These are phyloP conservation scores for Cucurbita moschata DNA, from an alignment of 306 rosid species.

Conservation along the genomic window DNA sequence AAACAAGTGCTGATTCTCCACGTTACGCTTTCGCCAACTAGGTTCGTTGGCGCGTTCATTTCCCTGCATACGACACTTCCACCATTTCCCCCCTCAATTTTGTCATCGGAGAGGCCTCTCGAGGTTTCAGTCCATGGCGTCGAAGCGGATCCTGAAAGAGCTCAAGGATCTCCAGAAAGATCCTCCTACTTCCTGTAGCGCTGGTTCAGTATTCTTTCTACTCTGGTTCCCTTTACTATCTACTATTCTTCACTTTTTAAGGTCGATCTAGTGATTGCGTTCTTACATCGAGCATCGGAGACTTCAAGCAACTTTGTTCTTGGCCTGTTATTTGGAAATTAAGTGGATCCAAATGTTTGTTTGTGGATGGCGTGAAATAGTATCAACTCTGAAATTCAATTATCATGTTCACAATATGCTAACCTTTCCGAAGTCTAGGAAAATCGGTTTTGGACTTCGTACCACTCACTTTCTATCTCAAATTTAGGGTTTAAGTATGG, in stretches of 20 bases:
- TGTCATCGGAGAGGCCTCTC: conserved; percentile 29
- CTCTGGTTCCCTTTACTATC: neutral
- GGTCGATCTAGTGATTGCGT: conserved; percentile 2
- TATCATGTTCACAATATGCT: neutral
- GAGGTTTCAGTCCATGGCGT: conserved; percentile 45
- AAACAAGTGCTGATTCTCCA: neutral
- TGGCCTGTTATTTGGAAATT: neutral
- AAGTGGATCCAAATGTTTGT: neutral
- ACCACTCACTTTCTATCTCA: neutral
- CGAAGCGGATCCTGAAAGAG: conserved; percentile 80
- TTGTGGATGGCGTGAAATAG: neutral
- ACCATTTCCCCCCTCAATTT: conserved; percentile 3
- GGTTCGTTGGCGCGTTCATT: neutral
- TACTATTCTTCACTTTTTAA: neutral
- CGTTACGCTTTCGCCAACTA: neutral
- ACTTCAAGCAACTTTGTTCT: neutral
- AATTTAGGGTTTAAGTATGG: neutral
- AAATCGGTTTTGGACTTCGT: neutral
- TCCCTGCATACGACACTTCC: neutral
- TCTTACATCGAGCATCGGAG: neutral
- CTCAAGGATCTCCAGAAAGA: conserved; percentile 82
- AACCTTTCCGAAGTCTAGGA: neutral
- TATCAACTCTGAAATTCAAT: neutral
- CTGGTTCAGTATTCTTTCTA: conserved; percentile 28
- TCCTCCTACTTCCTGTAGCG: conserved; percentile 82